Evolutionary conservation across 441 rosid species (phyloP).

Genomic region (Cnidoscolus chayamansa): DNA sequence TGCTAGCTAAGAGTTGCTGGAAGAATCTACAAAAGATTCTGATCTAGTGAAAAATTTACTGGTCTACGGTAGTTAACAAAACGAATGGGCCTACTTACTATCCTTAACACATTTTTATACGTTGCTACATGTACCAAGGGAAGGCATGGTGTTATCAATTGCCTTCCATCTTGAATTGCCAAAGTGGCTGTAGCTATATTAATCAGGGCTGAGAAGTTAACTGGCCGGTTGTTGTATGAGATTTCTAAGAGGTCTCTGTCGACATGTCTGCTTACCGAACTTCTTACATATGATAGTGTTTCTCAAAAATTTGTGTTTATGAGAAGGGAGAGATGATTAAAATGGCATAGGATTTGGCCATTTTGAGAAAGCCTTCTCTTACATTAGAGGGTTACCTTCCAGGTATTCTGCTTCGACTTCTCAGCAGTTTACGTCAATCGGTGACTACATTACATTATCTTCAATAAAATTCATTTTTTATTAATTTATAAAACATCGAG

Average conservation of each 20-base stretch:
- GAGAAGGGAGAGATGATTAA: conserved; percentile 43
- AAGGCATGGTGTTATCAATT: conserved; percentile 29
- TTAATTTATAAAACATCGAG: too few relatives aligned
- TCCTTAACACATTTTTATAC: background rate
- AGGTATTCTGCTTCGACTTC: conserved; percentile 30
- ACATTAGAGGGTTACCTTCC: conserved; percentile 33
- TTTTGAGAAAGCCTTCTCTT: conserved; percentile 35
- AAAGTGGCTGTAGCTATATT: conserved; percentile 62
- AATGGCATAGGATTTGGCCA: conserved; percentile 33
- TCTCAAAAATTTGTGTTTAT: too few relatives aligned
- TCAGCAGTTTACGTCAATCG: conserved; percentile 30
- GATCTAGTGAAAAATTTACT: too few relatives aligned
- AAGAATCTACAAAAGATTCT: too few relatives aligned
- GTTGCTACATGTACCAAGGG: conserved; percentile 61
- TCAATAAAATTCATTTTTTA: too few relatives aligned
- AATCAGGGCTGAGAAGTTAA: conserved; percentile 37
- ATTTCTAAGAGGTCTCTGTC: conserved; percentile 27
- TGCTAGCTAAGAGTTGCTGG: too few relatives aligned
- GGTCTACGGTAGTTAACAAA: too few relatives aligned
- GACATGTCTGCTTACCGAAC: conserved; percentile 79
- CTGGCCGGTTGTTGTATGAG: conserved; percentile 61
- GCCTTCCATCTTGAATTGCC: conserved; percentile 60
- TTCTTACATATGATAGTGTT: conserved; percentile 39
- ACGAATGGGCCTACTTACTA: background rate
- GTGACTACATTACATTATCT: conserved; percentile 17